phyloP scores from a whole-genome alignment of 2,329 filamentous ascomycete genomes.

The Diaporthe amygdali region DNA sequence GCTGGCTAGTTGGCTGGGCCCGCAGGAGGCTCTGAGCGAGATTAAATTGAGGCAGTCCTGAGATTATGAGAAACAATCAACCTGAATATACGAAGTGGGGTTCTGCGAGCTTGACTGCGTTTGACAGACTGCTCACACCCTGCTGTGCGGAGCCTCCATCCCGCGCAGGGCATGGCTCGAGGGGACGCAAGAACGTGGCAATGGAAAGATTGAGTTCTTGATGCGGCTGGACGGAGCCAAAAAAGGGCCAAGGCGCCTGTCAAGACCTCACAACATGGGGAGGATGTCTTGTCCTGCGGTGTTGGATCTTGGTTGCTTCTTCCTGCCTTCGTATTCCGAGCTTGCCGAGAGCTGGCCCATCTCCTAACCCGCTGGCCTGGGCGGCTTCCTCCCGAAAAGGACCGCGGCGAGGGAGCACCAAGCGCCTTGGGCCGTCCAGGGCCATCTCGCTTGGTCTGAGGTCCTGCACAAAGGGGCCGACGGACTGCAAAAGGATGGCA shows the following conservation, averaged over 20 bases:
- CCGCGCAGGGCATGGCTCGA: constrained; percentile 11
- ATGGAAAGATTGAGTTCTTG: neutral
- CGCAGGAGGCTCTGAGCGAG: constrained; percentile 15
- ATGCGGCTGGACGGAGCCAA: constrained; percentile 5
- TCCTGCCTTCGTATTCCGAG: constrained; percentile 9
- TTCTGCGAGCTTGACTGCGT: neutral
- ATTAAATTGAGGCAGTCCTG: constrained; percentile 15
- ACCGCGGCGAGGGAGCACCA: neutral
- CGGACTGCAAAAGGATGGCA: neutral
- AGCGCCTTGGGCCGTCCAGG: constrained; percentile 11
- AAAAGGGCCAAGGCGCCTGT: constrained; percentile 11
- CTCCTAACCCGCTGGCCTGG: neutral
- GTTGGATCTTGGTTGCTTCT: neutral
- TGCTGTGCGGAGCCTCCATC: neutral
- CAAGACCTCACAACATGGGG: neutral
- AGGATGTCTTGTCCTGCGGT: neutral
- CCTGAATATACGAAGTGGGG: constrained; percentile 18
- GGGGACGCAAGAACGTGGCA: constrained; percentile 1
- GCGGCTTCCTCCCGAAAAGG: constrained; percentile 16
- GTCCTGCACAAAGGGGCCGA: constrained; percentile 19
- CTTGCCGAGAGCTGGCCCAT: constrained; percentile 14
- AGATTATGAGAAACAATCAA: constrained; percentile 13
- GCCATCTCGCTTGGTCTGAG: constrained; percentile 25
- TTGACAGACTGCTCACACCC: neutral
- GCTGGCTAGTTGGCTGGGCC: no score